Evolutionary conservation across 306 rosid species (phyloP).

Genomic region (Cucurbita ficifolia): DNA sequence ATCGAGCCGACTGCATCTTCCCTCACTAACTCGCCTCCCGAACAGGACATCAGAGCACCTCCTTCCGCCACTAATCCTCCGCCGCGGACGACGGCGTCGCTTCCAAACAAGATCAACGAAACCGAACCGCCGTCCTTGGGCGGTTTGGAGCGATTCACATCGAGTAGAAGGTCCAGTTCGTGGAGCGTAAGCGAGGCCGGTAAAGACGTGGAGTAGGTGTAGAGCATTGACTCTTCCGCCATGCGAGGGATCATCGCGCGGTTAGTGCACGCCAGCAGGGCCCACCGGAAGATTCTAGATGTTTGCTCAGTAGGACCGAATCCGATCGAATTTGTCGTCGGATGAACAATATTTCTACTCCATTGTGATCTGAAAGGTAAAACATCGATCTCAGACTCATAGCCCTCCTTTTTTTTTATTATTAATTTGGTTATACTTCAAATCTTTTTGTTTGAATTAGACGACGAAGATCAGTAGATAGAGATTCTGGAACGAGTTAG

Average conservation of each 20-base stretch:
- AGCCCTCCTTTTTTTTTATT: neutral
- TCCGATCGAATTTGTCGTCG: neutral
- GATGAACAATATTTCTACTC: neutral
- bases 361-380: neutral
- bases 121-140: conserved; percentile 52
- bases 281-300: neutral
- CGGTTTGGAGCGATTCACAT: conserved; percentile 48
- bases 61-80: conserved; percentile 1
- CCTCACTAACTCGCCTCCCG: conserved; percentile 15
- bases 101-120: conserved; percentile 39
- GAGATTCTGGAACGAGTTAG: neutral
- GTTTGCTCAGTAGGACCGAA: neutral
- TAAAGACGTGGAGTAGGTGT: neutral
- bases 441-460: neutral
- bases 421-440: neutral
- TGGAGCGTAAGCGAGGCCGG: conserved; percentile 15
- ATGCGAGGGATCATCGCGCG: neutral
- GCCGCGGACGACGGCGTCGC: conserved; percentile 21
- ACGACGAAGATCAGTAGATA: neutral
- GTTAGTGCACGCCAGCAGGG: neutral
- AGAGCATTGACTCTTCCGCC: neutral
- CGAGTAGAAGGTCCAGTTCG: conserved; percentile 60
- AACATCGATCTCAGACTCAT: neutral
- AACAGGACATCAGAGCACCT: neutral
- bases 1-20: conserved; percentile 11